phyloP scores from a whole-genome alignment of 805 yeast genomes.

The Wickerhamomyces tratensis region DNA sequence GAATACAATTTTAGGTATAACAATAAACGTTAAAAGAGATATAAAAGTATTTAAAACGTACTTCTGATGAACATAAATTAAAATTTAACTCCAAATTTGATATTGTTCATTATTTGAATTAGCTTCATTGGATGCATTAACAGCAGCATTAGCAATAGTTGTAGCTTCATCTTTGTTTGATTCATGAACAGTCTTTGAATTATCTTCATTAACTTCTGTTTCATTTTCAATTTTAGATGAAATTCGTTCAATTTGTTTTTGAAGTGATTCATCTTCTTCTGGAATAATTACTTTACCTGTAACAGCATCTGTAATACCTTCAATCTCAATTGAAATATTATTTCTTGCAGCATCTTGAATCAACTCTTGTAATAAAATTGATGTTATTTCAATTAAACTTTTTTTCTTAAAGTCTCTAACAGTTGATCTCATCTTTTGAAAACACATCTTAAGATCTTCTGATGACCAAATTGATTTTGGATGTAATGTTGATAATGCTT shows the following conservation, averaged over 20 bases:
- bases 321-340: conserved; percentile 10
- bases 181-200: neutral
- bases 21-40: no score
- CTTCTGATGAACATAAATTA: neutral
- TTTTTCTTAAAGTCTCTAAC: conserved; percentile 39
- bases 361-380: conserved; percentile 14
- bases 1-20: no score
- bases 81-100: neutral
- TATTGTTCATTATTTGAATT: neutral
- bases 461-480: conserved; percentile 44
- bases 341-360: conserved; percentile 10
- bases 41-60: no score
- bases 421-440: conserved; percentile 46
- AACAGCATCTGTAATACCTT: conserved; percentile 8
- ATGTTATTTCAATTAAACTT: conserved; percentile 24
- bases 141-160: conserved; percentile 10
- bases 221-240: no score
- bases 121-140: conserved; percentile 3
- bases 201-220: no score
- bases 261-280: no score
- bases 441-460: conserved; percentile 50
- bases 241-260: no score
- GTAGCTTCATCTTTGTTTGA: neutral
- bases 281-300: neutral
- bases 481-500: conserved; percentile 36